These are phyloP conservation scores for Rhizophora mangle DNA, from an alignment of 345 rosid genomes.

Conservation along the genomic window DNA sequence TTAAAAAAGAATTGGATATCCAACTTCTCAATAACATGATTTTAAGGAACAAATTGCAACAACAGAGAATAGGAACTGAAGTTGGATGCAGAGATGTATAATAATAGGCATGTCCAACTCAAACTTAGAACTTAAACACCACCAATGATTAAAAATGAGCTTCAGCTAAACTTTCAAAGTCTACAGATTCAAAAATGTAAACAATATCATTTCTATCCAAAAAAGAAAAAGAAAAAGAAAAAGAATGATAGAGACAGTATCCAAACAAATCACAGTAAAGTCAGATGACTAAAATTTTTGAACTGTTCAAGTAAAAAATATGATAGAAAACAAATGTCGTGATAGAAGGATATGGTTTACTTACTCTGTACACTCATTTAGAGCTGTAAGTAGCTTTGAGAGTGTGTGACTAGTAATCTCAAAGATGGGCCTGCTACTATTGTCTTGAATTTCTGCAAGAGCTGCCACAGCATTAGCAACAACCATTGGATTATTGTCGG, in stretches of 20 bases:
- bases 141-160: neutral
- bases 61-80: neutral
- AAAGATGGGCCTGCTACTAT: conserved; percentile 75
- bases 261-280: no score
- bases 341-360: conserved; percentile 21
- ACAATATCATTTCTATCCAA: no score
- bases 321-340: neutral
- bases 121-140: no score
- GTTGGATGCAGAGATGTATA: neutral
- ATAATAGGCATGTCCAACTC: neutral
- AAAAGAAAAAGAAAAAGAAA: no score
- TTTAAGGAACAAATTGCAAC: neutral
- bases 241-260: no score
- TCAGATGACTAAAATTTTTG: no score
- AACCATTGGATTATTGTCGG: conserved; percentile 99
- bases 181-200: neutral
- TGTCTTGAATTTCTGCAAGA: conserved; percentile 98
- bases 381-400: conserved; percentile 94
- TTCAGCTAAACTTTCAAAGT: neutral
- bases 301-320: no score
- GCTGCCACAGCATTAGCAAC: conserved; percentile 99
- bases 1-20: neutral
- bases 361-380: conserved; percentile 99
- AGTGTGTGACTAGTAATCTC: conserved; percentile 92
- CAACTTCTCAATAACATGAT: no score